Evolutionary conservation across 345 rosid genomes (phyloP).

Genomic region (Limnanthes douglasii): DNA sequence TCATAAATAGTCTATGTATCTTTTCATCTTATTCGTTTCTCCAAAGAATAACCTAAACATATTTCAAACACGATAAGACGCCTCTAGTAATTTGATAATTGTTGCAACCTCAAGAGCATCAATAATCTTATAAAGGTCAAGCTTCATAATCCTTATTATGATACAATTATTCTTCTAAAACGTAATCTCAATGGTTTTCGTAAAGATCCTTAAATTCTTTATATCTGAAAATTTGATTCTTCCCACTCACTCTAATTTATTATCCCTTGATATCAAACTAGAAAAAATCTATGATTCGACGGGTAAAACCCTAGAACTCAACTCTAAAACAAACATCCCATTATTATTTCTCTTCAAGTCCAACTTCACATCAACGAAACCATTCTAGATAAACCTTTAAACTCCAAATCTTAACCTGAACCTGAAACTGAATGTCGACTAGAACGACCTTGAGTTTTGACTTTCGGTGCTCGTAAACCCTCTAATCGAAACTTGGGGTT

Average conservation of each 20-base stretch:
- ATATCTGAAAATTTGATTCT: constrained; percentile 70
- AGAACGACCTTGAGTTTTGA: constrained; percentile 10
- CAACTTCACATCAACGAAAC: constrained; percentile 48
- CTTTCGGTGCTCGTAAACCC: constrained; percentile 22
- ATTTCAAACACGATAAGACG: constrained; percentile 53
- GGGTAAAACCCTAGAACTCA: constrained; percentile 46
- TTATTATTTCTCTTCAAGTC: constrained; percentile 57
- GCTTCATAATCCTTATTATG: constrained; percentile 31
- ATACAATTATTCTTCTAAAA: constrained; percentile 45
- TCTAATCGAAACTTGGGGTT: constrained; percentile 16
- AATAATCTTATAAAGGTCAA: constrained; percentile 57
- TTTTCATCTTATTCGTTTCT: constrained; percentile 93
- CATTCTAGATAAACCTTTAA: too few relatives aligned
- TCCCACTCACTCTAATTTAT: constrained; percentile 21
- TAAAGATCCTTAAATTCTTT: constrained; percentile 65
- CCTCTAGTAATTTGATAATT: constrained; percentile 50
- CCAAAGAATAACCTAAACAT: constrained; percentile 93
- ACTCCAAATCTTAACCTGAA: constrained; percentile 4
- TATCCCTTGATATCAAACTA: constrained; percentile 27
- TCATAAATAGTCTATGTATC: constrained; percentile 36
- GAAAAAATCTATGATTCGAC: constrained; percentile 50
- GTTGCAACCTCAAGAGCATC: constrained; percentile 84
- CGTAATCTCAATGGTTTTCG: constrained; percentile 73
- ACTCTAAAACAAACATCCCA: constrained; percentile 49
- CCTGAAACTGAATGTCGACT: constrained; percentile 8